Evolutionary conservation across 129 eudicot species (phyloP).

Genomic region (Chrysanthemum makinoi): DNA sequence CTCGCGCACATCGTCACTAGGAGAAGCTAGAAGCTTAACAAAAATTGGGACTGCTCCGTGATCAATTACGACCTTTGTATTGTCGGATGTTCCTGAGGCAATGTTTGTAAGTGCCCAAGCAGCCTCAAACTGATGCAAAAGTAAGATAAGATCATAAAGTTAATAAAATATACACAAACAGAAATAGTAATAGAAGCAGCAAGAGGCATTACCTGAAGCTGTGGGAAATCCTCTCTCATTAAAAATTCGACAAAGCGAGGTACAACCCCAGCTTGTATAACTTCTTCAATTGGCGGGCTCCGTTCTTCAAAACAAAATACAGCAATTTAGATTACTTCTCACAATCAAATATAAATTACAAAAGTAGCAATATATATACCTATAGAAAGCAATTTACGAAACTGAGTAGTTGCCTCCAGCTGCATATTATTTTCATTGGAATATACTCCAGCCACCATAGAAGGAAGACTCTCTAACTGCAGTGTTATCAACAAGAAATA

Average conservation of each 20-base stretch:
- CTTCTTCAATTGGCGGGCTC: slow-evolving; percentile 85
- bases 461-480: slow-evolving; percentile 85
- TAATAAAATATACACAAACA: neutral
- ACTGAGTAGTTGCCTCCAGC: slow-evolving; percentile 83
- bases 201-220: slow-evolving; percentile 54
- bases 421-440: slow-evolving; percentile 60
- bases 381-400: slow-evolving; percentile 83
- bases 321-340: neutral
- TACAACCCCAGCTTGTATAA: slow-evolving; percentile 75
- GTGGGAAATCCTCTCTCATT: slow-evolving; percentile 72
- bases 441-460: slow-evolving; percentile 69
- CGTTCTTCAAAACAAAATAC: slow-evolving; percentile 39
- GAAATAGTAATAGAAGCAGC: neutral
- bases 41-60: slow-evolving; percentile 80
- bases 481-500: slow-evolving; percentile 16
- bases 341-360: neutral
- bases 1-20: slow-evolving; percentile 84
- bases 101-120: slow-evolving; percentile 92
- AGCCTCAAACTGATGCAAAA: slow-evolving; percentile 67
- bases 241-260: slow-evolving; percentile 84
- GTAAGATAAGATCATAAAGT: neutral
- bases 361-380: slow-evolving; percentile 38
- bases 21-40: slow-evolving; percentile 76
- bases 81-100: slow-evolving; percentile 85
- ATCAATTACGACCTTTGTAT: slow-evolving; percentile 79